Evolutionary conservation across 257 asterid genomes (phyloP).

Genomic region (Dorcoceras hygrometricum): DNA sequence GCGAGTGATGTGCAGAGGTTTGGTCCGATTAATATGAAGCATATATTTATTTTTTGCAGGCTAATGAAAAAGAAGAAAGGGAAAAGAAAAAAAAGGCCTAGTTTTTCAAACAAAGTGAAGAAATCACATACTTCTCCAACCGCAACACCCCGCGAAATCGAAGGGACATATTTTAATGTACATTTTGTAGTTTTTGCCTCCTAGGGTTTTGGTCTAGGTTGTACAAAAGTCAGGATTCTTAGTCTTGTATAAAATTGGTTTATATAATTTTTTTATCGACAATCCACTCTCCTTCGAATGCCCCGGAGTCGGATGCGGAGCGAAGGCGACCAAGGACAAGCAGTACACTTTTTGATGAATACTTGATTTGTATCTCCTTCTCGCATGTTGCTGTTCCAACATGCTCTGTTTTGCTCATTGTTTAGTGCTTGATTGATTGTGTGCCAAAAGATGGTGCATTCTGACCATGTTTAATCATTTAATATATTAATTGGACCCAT

Average conservation of each 20-base stretch:
- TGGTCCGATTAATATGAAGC: not conserved
- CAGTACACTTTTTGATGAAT: not conserved
- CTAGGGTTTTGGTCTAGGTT: not conserved
- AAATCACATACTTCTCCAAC: slow-evolving; percentile 2
- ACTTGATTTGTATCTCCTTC: not conserved
- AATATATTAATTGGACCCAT: not conserved
- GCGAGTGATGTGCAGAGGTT: not conserved
- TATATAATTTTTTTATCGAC: too few species aligned
- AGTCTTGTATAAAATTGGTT: not conserved
- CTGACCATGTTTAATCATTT: too few species aligned
- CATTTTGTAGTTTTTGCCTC: not conserved
- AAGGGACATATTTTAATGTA: not conserved
- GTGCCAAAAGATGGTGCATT: not conserved
- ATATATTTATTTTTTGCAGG: slow-evolving; percentile 43
- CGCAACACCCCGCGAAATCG: not conserved
- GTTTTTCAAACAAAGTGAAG: slow-evolving; percentile 63
- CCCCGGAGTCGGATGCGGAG: not conserved
- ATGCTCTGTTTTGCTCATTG: too few species aligned
- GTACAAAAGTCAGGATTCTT: not conserved
- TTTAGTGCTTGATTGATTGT: too few species aligned
- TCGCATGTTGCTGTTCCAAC: not conserved
- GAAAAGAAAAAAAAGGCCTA: slow-evolving; percentile 66
- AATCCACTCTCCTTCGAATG: not conserved
- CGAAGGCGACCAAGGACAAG: not conserved
- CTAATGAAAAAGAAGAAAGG: slow-evolving; percentile 76